Conservation (phyloP, 768 basidiomycete genomes). For the Mycena epipterygia region DNA sequence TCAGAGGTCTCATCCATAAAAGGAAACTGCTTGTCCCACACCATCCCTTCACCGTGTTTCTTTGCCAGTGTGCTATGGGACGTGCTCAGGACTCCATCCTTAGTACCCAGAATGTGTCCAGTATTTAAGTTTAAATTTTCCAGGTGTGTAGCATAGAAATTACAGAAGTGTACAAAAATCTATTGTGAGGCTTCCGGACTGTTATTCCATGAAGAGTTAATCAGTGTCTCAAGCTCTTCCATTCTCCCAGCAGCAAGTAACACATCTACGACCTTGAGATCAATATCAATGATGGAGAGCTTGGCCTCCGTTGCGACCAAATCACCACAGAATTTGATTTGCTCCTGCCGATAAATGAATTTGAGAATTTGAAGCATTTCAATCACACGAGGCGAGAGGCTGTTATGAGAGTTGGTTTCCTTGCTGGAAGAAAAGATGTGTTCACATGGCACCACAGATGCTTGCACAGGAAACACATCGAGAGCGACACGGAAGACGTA, state of each 20-base stretch:
- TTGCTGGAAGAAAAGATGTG: conserved; percentile 24
- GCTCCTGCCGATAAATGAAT: not conserved
- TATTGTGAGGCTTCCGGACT: too few species aligned
- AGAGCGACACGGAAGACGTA: conserved; percentile 26
- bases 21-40: too few species aligned
- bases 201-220: not conserved
- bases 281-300: not conserved
- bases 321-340: not conserved
- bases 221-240: not conserved
- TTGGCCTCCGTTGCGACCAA: not conserved
- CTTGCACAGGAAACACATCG: conserved; percentile 36
- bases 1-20: too few species aligned
- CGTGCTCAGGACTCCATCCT: too few species aligned
- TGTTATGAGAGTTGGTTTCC: not conserved
- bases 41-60: too few species aligned
- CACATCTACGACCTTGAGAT: not conserved
- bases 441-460: conserved; percentile 38
- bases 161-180: too few species aligned
- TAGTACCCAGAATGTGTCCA: too few species aligned
- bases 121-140: too few species aligned
- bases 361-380: not conserved
- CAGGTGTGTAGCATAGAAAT: too few species aligned
- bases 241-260: not conserved
- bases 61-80: too few species aligned
- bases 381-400: not conserved